Percentiles rank a stretch among this genome's conserved stretches.
Conservation (phyloP, 495 filamentous ascomycete species). For the Hypoxylon fuscum region DNA sequence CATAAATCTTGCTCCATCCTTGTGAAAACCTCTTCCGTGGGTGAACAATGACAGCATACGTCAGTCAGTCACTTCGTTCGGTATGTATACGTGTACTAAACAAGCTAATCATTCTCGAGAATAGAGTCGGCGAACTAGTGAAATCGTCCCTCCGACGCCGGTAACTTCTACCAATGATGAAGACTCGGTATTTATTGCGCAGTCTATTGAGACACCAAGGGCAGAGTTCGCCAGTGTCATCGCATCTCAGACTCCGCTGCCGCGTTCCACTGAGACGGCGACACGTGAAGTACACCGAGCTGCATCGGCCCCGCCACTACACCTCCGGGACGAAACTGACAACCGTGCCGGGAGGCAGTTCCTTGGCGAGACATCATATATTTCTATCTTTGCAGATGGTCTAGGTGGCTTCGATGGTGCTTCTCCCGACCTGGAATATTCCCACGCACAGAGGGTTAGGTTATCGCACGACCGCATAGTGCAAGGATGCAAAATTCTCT, state of each 20-base stretch:
- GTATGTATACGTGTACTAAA: not conserved
- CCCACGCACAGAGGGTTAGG: slow-evolving; percentile 30
- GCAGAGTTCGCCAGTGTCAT: slow-evolving; percentile 1
- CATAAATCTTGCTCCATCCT: not conserved
- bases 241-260: slow-evolving; percentile 3
- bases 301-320: slow-evolving; percentile 44
- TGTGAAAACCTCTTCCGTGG: too few relatives aligned
- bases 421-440: slow-evolving; percentile 23
- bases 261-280: slow-evolving; percentile 20
- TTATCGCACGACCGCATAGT: slow-evolving; percentile 42
- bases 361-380: slow-evolving; percentile 41
- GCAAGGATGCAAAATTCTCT: slow-evolving; percentile 41
- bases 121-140: slow-evolving; percentile 22
- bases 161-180: slow-evolving; percentile 15
- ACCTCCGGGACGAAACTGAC: slow-evolving; percentile 25
- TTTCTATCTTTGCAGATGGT: slow-evolving; percentile 44
- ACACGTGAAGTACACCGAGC: slow-evolving; percentile 36
- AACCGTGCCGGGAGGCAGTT: slow-evolving; percentile 31
- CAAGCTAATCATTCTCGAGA: slow-evolving; percentile 4
- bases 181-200: slow-evolving; percentile 1
- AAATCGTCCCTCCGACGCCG: slow-evolving; percentile 17
- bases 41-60: too few relatives aligned
- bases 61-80: too few relatives aligned
- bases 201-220: slow-evolving; percentile 23
- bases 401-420: slow-evolving; percentile 30